Percentiles rank a stretch among this genome's conserved stretches.
phyloP scores from a whole-genome alignment of 192 early-diverging fungal species.

The Rhizophagus prolifer region DNA sequence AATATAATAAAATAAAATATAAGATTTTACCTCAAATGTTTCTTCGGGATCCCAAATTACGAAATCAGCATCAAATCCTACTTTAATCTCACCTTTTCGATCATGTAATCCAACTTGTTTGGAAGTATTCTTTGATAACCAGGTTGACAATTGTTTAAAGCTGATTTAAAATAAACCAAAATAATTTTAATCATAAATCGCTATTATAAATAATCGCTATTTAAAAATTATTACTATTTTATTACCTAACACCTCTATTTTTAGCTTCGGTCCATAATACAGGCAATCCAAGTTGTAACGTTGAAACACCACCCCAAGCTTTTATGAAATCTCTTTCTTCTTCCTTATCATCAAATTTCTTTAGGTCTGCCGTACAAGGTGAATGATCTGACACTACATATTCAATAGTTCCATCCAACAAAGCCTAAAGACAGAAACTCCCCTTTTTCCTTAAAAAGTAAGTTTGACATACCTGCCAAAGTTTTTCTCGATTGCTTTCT shows the following conservation, averaged over 20 bases:
- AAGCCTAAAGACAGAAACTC: constrained; percentile 34
- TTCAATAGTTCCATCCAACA: constrained; percentile 77
- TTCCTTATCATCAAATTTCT: constrained; percentile 50
- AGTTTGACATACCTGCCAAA: constrained; percentile 54
- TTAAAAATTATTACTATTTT: neutral
- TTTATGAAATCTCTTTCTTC: constrained; percentile 68
- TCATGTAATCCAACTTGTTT: constrained; percentile 56
- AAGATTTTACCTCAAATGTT: constrained; percentile 40
- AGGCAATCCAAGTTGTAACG: constrained; percentile 77
- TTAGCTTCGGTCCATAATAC: constrained; percentile 76
- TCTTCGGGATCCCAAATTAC: constrained; percentile 76
- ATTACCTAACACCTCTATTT: constrained; percentile 57
- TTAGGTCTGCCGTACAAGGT: constrained; percentile 76
- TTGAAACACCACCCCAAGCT: constrained; percentile 83
- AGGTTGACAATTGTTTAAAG: constrained; percentile 56
- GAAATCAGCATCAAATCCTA: constrained; percentile 76
- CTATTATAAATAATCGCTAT: neutral
- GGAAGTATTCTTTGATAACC: constrained; percentile 69
- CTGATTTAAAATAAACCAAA: constrained; percentile 5
- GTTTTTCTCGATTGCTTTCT: constrained; percentile 59
- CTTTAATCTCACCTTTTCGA: constrained; percentile 68
- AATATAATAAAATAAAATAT: neutral
- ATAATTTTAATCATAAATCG: neutral
- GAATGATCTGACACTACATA: constrained; percentile 84
- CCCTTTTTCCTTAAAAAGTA: neutral